Evolutionary conservation across 768 basidiomycete species (phyloP).

Genomic region (Collybiopsis luxurians): DNA sequence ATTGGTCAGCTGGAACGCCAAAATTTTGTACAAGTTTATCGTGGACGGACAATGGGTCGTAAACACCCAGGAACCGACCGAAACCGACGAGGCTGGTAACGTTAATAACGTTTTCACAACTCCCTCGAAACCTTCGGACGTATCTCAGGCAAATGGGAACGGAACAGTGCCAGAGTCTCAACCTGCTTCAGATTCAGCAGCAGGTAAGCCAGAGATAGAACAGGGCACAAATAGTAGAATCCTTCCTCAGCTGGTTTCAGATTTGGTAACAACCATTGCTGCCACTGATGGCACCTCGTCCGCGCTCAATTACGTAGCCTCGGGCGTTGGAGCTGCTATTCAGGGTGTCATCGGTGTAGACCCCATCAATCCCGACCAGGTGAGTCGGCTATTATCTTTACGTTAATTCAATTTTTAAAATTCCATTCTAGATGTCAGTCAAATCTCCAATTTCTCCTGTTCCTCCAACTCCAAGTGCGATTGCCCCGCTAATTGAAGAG

Average conservation of each 20-base stretch:
- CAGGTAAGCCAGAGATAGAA: constrained; percentile 5
- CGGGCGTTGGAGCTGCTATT: constrained; percentile 37
- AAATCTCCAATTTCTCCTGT: constrained; percentile 14
- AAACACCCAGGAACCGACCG: constrained; percentile 53
- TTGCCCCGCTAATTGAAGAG: background rate
- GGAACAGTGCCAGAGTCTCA: constrained; percentile 9
- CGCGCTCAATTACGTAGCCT: constrained; percentile 36
- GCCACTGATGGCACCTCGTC: constrained; percentile 37
- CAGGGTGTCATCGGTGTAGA: constrained; percentile 37
- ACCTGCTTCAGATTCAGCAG: constrained; percentile 5
- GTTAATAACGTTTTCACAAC: constrained; percentile 65
- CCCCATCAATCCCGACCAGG: constrained; percentile 34
- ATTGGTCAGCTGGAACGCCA: constrained; percentile 58
- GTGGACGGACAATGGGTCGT: constrained; percentile 71
- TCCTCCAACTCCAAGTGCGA: background rate
- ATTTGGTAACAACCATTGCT: constrained; percentile 33
- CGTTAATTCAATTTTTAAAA: background rate
- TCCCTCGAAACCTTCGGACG: constrained; percentile 40
- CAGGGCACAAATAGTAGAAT: constrained; percentile 9
- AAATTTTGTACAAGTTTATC: constrained; percentile 74
- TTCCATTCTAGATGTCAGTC: constrained; percentile 13
- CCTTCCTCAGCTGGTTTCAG: constrained; percentile 31
- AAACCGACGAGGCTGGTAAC: constrained; percentile 60
- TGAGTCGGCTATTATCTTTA: constrained; percentile 14
- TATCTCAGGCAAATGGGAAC: background rate